Evolutionary conservation across 2,329 filamentous ascomycete genomes (phyloP), one percentile per base, ranked within the genome.

Genomic region (Cladobotryum mycophilum): DNA sequence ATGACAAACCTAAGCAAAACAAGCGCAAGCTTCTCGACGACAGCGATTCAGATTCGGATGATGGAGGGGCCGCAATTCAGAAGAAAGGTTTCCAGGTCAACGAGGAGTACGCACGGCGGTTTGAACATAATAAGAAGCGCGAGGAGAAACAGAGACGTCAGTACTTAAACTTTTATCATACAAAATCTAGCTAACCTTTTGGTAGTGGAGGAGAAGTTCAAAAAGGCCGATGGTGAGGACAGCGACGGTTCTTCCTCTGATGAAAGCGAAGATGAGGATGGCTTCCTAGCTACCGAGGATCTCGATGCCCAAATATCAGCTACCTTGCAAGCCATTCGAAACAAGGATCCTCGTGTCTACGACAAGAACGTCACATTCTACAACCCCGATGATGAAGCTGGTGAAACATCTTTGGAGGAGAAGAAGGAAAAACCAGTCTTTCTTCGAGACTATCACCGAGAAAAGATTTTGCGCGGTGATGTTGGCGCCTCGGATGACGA

Each of bases 111-210:
- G 93, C 93, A 41, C 82, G 81, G 59, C 80, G 89, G 38, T 97
- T 96, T 61, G 93, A 99, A 68, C 80, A 97, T 72, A 99, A 99
- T 73, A 96, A 97, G 75, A 96, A 96, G 73, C 82, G 92, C 52
- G 91, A 95, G 65, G 93, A 99, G 67, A 74, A 83, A 56, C 85
- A 90, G 14, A 78, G 80, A 63, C 68, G 85, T 87, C 63, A 61
- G 81, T 70, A 45, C 15, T 30, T 8, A 30, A 58, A 41, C 14
- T 22, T 14, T n/a, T 11, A 13, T 17, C 38, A 13, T 12, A 33
- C 5, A 22, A 15, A 5, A n/a, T 7, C 33, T 41, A 36, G 34
- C 55, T 60, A 50, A 61, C 55, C 8, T 17, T 5, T n/a, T 38
- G 38, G 8, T 55, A 92, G 88, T 97, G 64, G 90, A 97, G 70